Percentiles rank a stretch among this genome's conserved stretches.
These are phyloP conservation scores for Aspergillus quadricinctus DNA, from an alignment of 2,329 filamentous ascomycete genomes.

Conservation along the genomic window DNA sequence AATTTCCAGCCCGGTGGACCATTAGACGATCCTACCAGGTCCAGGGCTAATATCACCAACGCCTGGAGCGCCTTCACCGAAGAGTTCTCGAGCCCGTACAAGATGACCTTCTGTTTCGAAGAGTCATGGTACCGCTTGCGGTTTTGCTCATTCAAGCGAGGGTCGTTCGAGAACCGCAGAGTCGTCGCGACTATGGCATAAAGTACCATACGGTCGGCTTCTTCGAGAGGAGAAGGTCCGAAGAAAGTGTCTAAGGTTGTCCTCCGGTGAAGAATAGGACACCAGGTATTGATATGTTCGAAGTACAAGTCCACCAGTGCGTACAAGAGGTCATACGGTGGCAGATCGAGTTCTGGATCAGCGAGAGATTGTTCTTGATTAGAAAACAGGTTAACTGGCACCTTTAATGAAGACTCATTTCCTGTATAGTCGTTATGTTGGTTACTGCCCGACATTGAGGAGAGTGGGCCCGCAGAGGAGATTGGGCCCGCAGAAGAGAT, in stretches of 20 bases:
- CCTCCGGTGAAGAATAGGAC: slow-evolving; percentile 82
- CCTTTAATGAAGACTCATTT: slow-evolving; percentile 51
- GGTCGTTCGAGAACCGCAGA: slow-evolving; percentile 75
- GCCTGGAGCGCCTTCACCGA: slow-evolving; percentile 85
- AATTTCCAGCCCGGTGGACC: slow-evolving; percentile 91
- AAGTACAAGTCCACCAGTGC: slow-evolving; percentile 72
- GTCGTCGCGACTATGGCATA: slow-evolving; percentile 89
- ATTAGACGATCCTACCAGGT: slow-evolving; percentile 81
- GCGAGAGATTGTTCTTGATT: slow-evolving; percentile 44
- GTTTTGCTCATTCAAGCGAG: slow-evolving; percentile 67
- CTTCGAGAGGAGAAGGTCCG: slow-evolving; percentile 68
- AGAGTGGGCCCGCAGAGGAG: slow-evolving; percentile 18
- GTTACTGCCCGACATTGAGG: slow-evolving; percentile 20
- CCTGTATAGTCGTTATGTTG: slow-evolving; percentile 37
- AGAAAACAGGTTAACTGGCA: slow-evolving; percentile 54
- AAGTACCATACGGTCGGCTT: slow-evolving; percentile 75
- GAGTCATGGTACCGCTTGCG: slow-evolving; percentile 71
- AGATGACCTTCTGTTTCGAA: slow-evolving; percentile 79
- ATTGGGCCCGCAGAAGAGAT: slow-evolving; percentile 18
- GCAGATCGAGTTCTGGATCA: slow-evolving; percentile 61
- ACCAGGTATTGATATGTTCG: slow-evolving; percentile 78
- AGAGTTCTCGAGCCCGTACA: slow-evolving; percentile 85
- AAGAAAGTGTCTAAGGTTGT: slow-evolving; percentile 79
- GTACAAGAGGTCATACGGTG: slow-evolving; percentile 70
- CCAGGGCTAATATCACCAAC: slow-evolving; percentile 78